Percentiles rank a stretch among this genome's conserved stretches.
These are phyloP conservation scores for Gyrodon lividus DNA, from an alignment of 768 basidiomycete species.

Conservation along the genomic window DNA sequence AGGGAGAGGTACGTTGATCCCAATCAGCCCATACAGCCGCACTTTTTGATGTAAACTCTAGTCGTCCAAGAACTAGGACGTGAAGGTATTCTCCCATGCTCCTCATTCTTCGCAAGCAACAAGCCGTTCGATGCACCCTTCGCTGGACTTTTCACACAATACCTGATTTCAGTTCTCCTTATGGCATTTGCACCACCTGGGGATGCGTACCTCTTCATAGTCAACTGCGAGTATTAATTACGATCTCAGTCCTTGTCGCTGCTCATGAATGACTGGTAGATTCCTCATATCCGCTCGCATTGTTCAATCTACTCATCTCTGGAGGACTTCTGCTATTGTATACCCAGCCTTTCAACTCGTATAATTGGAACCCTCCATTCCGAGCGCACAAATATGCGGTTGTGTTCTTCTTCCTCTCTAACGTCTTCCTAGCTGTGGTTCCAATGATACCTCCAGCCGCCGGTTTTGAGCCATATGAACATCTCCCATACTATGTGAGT, in stretches of 20 bases:
- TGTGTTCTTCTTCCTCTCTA: conserved; percentile 59
- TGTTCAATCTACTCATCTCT: conserved; percentile 61
- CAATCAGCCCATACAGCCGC: not conserved
- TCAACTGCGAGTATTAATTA: conserved; percentile 48
- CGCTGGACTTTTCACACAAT: conserved; percentile 62
- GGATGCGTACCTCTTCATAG: conserved; percentile 71
- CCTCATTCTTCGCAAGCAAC: conserved; percentile 67
- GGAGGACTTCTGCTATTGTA: conserved; percentile 64
- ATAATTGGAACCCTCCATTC: conserved; percentile 67
- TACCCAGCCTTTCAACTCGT: conserved; percentile 39
- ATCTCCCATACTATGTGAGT: conserved; percentile 70
- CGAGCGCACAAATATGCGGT: conserved; percentile 49
- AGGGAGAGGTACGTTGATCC: conserved; percentile 50
- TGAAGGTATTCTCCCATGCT: conserved; percentile 66
- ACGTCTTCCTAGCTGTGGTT: conserved; percentile 59
- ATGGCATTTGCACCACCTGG: conserved; percentile 62
- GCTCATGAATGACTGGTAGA: conserved; percentile 34
- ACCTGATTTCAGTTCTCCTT: conserved; percentile 53
- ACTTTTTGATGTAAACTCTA: conserved; percentile 24
- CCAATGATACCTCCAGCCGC: conserved; percentile 62
- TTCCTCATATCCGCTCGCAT: conserved; percentile 52
- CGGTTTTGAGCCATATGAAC: conserved; percentile 51
- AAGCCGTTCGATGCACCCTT: conserved; percentile 70
- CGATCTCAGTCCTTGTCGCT: not conserved
- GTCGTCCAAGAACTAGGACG: conserved; percentile 74